Percentiles rank a stretch among this genome's conserved stretches.
These are phyloP conservation scores for Orbilia brochopaga DNA, from an alignment of 2,329 filamentous ascomycete species.

Conservation along the genomic window DNA sequence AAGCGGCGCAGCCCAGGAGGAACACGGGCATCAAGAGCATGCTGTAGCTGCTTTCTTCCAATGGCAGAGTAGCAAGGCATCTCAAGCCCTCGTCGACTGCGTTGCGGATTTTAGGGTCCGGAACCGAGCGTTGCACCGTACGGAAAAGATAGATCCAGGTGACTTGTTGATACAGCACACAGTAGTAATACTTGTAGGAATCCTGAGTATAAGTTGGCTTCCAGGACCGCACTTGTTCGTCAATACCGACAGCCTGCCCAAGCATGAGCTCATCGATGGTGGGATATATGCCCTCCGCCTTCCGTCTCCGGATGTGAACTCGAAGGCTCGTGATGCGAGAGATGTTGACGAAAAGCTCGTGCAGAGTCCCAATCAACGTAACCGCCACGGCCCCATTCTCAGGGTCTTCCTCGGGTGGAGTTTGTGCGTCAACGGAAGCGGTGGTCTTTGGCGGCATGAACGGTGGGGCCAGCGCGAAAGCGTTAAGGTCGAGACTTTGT, in stretches of 20 bases:
- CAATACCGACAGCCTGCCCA: conserved; percentile 75
- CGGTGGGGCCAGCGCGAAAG: conserved; percentile 14
- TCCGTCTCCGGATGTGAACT: conserved; percentile 73
- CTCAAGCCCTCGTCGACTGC: conserved; percentile 67
- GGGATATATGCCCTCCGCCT: conserved; percentile 68
- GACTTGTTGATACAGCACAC: conserved; percentile 68
- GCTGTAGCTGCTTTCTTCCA: conserved; percentile 65
- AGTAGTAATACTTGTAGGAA: conserved; percentile 64
- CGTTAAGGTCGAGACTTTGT: conserved; percentile 20
- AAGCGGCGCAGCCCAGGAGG: conserved; percentile 68
- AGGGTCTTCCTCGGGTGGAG: conserved; percentile 10
- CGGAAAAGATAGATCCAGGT: conserved; percentile 70
- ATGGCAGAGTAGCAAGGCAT: conserved; percentile 65
- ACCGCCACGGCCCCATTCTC: conserved; percentile 62
- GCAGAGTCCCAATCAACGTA: conserved; percentile 77
- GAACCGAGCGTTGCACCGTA: conserved; percentile 66
- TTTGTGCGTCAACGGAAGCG: conserved; percentile 16
- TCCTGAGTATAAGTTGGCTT: conserved; percentile 63
- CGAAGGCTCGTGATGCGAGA: conserved; percentile 79
- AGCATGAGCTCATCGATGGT: conserved; percentile 75
- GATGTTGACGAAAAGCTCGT: conserved; percentile 79
- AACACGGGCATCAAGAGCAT: conserved; percentile 69
- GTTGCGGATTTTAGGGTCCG: conserved; percentile 64
- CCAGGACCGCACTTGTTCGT: conserved; percentile 76
- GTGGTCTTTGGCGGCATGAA: conserved; percentile 23